A percentile compares a stretch with the other conserved stretches of the same genome.
phyloP scores from a whole-genome alignment of 2,329 filamentous ascomycete genomes.

The Xylariomycetidae sp. region DNA sequence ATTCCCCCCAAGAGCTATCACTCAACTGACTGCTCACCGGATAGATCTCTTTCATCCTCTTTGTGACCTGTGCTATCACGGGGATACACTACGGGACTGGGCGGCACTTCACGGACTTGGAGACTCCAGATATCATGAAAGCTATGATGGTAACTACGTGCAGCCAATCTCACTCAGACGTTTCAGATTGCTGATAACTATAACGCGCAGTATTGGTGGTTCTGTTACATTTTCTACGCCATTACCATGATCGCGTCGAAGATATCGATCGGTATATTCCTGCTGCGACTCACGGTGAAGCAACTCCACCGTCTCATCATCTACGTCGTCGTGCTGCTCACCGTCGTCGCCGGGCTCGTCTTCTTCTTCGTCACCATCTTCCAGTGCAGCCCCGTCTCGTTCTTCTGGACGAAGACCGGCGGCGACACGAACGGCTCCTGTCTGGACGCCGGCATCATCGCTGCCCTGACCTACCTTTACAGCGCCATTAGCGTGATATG shows the following conservation, averaged over 20 bases:
- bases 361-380: conserved; percentile 17
- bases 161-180: background rate
- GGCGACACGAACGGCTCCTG: conserved; percentile 19
- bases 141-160: background rate
- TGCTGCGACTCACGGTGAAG: conserved; percentile 15
- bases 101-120: background rate
- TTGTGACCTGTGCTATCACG: background rate
- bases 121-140: background rate
- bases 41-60: background rate
- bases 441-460: conserved; percentile 30
- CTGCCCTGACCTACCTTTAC: conserved; percentile 40
- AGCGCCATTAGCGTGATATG: conserved; percentile 33
- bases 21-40: background rate
- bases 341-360: conserved; percentile 11
- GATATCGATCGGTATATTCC: conserved; percentile 15
- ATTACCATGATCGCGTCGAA: conserved; percentile 14
- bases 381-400: conserved; percentile 14
- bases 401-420: conserved; percentile 14
- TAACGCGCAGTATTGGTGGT: conserved; percentile 9
- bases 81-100: background rate
- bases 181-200: background rate
- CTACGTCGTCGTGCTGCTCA: conserved; percentile 9
- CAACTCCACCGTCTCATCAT: conserved; percentile 12
- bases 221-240: conserved; percentile 13
- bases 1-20: background rate